phyloP scores from a whole-genome alignment of 1,284 basidiomycete genomes.

The Irpex lacteus region DNA sequence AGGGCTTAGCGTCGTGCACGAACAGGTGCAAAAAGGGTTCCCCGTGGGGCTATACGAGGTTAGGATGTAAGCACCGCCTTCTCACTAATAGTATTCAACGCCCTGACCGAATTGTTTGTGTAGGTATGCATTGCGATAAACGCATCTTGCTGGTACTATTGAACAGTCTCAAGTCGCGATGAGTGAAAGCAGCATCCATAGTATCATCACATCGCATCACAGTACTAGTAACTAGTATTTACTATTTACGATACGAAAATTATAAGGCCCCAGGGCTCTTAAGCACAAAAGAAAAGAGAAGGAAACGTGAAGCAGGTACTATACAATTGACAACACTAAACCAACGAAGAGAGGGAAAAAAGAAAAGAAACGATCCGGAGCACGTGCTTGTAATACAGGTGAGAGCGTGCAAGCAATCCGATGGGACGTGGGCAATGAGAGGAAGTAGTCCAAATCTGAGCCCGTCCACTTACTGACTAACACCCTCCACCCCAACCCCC shows the following conservation, averaged over 20 bases:
- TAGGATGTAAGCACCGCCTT: constrained; percentile 64
- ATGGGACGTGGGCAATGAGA: too few species aligned
- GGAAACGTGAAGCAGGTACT: too few species aligned
- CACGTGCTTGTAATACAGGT: background rate
- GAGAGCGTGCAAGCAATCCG: background rate
- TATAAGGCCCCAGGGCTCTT: too few species aligned
- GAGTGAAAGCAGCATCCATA: background rate
- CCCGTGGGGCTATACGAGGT: constrained; percentile 79
- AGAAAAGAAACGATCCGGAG: background rate
- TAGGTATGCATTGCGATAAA: constrained; percentile 60
- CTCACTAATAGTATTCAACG: background rate
- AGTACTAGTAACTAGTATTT: too few species aligned
- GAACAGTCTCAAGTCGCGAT: too few species aligned
- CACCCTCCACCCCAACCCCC: too few species aligned
- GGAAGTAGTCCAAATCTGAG: too few species aligned
- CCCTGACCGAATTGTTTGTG: background rate
- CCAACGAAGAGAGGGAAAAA: background rate
- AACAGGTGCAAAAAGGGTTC: constrained; percentile 77
- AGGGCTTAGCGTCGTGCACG: constrained; percentile 63
- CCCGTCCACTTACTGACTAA: too few species aligned
- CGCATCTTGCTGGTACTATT: too few species aligned
- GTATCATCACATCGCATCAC: background rate
- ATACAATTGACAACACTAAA: background rate
- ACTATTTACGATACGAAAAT: too few species aligned
- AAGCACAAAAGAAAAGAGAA: too few species aligned